phyloP scores from a whole-genome alignment of 2,329 filamentous ascomycete genomes.

The Moelleriella libera region DNA sequence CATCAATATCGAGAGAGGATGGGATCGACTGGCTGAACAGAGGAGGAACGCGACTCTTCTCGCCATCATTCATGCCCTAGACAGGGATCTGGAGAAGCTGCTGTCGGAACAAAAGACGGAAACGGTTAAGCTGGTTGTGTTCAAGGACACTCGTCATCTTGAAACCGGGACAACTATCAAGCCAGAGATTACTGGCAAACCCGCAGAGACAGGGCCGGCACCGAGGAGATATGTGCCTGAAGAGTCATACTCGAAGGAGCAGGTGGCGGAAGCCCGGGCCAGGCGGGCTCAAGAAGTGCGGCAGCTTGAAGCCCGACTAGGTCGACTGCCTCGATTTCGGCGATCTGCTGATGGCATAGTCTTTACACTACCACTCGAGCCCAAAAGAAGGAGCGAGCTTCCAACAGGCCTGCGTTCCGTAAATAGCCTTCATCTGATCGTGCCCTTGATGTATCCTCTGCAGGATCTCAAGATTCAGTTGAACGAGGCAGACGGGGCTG shows the following conservation, averaged over 20 bases:
- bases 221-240: conserved; percentile 23
- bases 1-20: conserved; percentile 65
- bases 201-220: conserved; percentile 5
- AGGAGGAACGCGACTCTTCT: conserved; percentile 45
- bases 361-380: conserved; percentile 58
- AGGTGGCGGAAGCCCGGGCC: conserved; percentile 48
- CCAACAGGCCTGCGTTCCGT: conserved; percentile 46
- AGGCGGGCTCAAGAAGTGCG: conserved; percentile 51
- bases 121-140: conserved; percentile 54
- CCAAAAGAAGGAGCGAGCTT: conserved; percentile 44
- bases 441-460: conserved; percentile 59
- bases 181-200: conserved; percentile 1
- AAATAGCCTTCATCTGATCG: conserved; percentile 50
- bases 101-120: conserved; percentile 57
- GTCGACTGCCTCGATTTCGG: conserved; percentile 49
- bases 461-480: conserved; percentile 52
- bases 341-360: conserved; percentile 56
- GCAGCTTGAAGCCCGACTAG: conserved; percentile 64
- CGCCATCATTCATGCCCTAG: conserved; percentile 52
- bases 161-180: conserved; percentile 9
- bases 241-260: conserved; percentile 39
- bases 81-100: conserved; percentile 57
- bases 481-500: conserved; percentile 44
- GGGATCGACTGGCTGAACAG: conserved; percentile 47
- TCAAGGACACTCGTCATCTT: conserved; percentile 40